Conservation (phyloP, 2,329 filamentous ascomycete genomes). For the Chrysoporthe austroafricana region DNA sequence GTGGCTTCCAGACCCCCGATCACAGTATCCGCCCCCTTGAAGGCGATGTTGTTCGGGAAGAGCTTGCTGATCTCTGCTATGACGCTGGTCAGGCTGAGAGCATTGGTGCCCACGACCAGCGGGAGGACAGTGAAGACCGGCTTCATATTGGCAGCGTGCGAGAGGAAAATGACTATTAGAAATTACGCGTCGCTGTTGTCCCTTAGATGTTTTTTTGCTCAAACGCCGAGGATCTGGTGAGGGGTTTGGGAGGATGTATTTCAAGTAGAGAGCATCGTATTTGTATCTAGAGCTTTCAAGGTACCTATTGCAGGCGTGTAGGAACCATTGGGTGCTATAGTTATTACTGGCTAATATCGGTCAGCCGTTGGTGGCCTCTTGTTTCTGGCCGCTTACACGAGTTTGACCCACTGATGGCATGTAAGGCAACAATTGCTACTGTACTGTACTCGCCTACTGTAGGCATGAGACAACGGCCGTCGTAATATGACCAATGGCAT, state of each 20-base stretch:
- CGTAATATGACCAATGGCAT: neutral
- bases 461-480: neutral
- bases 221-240: neutral
- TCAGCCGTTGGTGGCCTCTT: neutral
- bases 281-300: neutral
- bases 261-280: neutral
- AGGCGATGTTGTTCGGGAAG: conserved; percentile 24
- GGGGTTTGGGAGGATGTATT: neutral
- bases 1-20: conserved; percentile 3
- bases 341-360: neutral
- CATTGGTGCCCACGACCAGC: neutral
- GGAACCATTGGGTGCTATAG: neutral
- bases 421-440: neutral
- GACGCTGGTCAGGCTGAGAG: neutral
- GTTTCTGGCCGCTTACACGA: conserved; percentile 17
- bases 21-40: conserved; percentile 19
- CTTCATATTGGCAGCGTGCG: neutral
- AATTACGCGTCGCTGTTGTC: neutral
- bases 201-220: neutral
- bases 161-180: neutral
- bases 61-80: conserved; percentile 3
- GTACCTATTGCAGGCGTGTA: neutral
- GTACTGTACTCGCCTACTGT: neutral
- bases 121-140: neutral
- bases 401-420: neutral